Evolutionary conservation across 2,329 filamentous ascomycete genomes (phyloP).

Genomic region (Colletotrichum abscissum): DNA sequence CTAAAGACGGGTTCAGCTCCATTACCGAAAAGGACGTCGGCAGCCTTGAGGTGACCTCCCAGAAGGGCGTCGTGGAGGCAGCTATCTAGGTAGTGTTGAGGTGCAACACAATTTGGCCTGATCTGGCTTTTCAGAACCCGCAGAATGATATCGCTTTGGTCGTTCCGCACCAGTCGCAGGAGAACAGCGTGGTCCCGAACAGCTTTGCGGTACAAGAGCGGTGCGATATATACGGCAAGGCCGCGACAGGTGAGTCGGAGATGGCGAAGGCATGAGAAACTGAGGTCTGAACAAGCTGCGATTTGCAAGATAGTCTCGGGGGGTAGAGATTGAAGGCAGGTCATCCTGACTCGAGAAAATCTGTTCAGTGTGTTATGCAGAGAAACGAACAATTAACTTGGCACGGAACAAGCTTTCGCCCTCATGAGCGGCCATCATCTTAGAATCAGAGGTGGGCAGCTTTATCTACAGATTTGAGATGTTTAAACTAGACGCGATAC

Average conservation of each 20-base stretch:
- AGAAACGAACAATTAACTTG: not conserved
- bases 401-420: not conserved
- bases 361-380: too few species aligned
- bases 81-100: not conserved
- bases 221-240: not conserved
- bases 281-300: not conserved
- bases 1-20: not conserved
- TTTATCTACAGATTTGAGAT: not conserved
- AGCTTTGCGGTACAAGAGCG: not conserved
- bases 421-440: not conserved
- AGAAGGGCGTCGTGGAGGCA: not conserved
- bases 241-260: not conserved
- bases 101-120: not conserved
- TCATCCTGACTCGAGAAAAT: not conserved
- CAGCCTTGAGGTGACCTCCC: not conserved
- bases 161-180: not conserved
- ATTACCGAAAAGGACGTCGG: not conserved
- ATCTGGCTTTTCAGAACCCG: not conserved
- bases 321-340: not conserved
- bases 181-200: not conserved
- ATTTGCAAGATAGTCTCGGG: not conserved
- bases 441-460: not conserved
- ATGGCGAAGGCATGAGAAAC: not conserved
- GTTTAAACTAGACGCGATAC: not conserved
- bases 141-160: not conserved